A percentile compares a stretch with the other conserved stretches of the same genome.
Conservation (phyloP, 306 rosid genomes). For the Cucurbita maxima region DNA sequence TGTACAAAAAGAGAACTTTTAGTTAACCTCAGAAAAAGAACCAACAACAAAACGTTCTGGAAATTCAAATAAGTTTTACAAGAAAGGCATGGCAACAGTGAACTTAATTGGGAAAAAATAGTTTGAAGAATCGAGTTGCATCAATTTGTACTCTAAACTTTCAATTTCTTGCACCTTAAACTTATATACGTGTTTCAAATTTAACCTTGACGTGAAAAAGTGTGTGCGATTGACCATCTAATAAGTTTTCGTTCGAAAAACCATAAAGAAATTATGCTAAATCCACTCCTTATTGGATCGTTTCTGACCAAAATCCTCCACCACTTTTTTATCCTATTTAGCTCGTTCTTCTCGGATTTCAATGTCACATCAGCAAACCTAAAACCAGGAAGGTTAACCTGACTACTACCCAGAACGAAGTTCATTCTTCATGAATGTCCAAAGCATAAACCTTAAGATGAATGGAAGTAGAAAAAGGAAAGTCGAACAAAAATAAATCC, state of each 20-base stretch:
- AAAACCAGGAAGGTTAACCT: neutral
- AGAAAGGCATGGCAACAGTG: neutral
- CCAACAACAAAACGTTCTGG: neutral
- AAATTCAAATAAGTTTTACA: neutral
- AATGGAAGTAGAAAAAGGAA: neutral
- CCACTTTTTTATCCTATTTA: neutral
- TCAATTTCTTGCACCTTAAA: too few species aligned
- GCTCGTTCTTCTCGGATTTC: neutral
- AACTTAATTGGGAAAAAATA: neutral
- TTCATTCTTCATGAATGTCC: neutral
- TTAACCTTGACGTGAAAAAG: too few species aligned
- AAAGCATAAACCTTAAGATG: neutral
- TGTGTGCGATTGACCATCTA: too few species aligned
- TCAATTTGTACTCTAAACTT: too few species aligned
- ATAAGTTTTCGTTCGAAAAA: too few species aligned
- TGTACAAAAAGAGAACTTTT: slow-evolving; percentile 10
- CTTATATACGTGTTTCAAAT: too few species aligned
- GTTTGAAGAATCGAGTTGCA: too few species aligned
- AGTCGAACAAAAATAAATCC: neutral
- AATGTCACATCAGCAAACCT: neutral
- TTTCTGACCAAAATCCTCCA: neutral
- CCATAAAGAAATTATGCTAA: neutral
- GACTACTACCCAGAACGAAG: neutral
- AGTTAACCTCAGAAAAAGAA: neutral
- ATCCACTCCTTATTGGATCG: neutral